Evolutionary conservation across 1,139 yeast genomes (phyloP).

Genomic region (Casaregolazyma suthepensis): DNA sequence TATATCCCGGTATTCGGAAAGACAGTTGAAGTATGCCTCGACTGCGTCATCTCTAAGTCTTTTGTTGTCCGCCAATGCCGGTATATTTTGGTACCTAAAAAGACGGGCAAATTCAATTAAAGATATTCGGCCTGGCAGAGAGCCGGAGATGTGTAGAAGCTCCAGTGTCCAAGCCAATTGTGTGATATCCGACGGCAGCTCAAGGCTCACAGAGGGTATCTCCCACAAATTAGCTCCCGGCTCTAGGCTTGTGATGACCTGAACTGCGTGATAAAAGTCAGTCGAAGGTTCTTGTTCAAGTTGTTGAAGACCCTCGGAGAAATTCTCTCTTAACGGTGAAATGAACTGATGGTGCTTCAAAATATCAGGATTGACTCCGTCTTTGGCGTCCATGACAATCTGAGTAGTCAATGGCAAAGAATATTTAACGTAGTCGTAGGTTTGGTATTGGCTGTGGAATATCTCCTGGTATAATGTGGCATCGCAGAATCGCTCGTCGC

Average conservation of each 20-base stretch:
- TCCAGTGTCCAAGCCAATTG: slow-evolving; percentile 6
- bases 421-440: not conserved
- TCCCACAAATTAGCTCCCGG: not conserved
- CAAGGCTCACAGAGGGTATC: not conserved
- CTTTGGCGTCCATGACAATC: not conserved
- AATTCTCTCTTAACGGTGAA: not conserved
- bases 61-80: slow-evolving; percentile 2
- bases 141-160: not conserved
- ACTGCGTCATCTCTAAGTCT: slow-evolving; percentile 1
- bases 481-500: not conserved
- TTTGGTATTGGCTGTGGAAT: not conserved
- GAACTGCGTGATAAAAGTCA: not conserved
- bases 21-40: slow-evolving; percentile 3
- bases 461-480: not conserved
- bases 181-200: not conserved
- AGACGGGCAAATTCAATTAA: not conserved
- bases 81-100: not conserved
- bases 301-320: not conserved
- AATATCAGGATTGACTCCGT: not conserved
- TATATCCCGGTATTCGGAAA: not conserved
- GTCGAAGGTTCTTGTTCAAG: not conserved
- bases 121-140: not conserved
- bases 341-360: not conserved
- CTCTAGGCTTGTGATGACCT: not conserved
- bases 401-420: not conserved